A percentile compares a stretch with the other conserved stretches of the same genome.
phyloP scores from a whole-genome alignment of 2,329 filamentous ascomycete genomes.

The Calonectria pseudoturangicola region DNA sequence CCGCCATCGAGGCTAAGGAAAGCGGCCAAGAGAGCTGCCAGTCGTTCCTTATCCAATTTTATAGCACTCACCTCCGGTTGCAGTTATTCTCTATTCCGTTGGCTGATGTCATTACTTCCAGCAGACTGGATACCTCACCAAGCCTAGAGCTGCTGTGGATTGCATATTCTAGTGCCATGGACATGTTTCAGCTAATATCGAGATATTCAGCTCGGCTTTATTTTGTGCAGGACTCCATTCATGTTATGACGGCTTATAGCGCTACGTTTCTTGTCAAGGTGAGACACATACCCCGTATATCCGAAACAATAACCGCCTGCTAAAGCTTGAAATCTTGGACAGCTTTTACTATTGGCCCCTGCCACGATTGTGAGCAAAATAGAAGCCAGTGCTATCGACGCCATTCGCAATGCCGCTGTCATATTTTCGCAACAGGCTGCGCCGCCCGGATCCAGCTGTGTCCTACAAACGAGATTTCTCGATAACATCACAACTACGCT shows the following conservation, averaged over 20 bases:
- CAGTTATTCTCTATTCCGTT: conserved; percentile 61
- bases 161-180: conserved; percentile 58
- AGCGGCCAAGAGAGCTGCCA: conserved; percentile 54
- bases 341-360: conserved; percentile 35
- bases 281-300: neutral
- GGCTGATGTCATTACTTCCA: conserved; percentile 56
- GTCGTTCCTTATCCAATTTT: conserved; percentile 61
- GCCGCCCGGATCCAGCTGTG: conserved; percentile 53
- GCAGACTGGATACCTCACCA: conserved; percentile 46
- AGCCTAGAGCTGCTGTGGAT: conserved; percentile 58
- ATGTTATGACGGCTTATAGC: conserved; percentile 65
- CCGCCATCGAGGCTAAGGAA: conserved; percentile 31
- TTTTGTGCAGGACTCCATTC: conserved; percentile 64
- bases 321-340: neutral
- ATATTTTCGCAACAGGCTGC: conserved; percentile 57
- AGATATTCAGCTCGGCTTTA: conserved; percentile 57
- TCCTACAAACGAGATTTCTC: conserved; percentile 58
- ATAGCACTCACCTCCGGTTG: conserved; percentile 61
- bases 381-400: conserved; percentile 38
- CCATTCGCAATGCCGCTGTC: conserved; percentile 42
- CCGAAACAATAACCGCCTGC: neutral
- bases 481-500: conserved; percentile 44
- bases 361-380: conserved; percentile 24
- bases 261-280: conserved; percentile 63
- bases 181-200: conserved; percentile 56